Conservation (phyloP, 2,329 filamentous ascomycete species). For the Phialocephala subalpina region DNA sequence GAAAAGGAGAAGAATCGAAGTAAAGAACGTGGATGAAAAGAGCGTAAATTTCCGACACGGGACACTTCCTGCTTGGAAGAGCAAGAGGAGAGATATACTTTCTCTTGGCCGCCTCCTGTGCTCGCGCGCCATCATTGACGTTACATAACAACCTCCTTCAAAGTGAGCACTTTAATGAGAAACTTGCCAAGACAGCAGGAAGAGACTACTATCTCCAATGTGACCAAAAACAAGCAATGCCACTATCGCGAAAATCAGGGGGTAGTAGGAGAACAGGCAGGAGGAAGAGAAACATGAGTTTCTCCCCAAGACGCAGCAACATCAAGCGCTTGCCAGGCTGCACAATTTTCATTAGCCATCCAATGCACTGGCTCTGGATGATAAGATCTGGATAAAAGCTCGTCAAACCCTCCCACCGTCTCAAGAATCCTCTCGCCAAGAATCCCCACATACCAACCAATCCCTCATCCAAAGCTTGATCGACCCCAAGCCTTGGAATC, state of each 20-base stretch:
- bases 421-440: constrained; percentile 9
- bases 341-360: neutral
- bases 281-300: neutral
- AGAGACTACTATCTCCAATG: constrained; percentile 4
- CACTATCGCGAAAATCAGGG: constrained; percentile 1
- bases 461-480: constrained; percentile 3
- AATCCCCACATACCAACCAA: neutral
- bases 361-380: neutral
- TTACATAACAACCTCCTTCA: constrained; percentile 2
- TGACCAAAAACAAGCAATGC: constrained; percentile 4
- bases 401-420: neutral
- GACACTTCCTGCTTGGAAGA: neutral
- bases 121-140: neutral
- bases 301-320: neutral
- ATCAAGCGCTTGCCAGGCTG: neutral
- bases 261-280: neutral
- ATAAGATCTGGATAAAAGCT: neutral
- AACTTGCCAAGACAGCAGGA: constrained; percentile 5
- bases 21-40: neutral
- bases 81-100: neutral
- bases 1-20: neutral
- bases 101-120: neutral
- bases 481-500: neutral
- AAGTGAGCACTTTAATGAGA: neutral
- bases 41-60: neutral